These are phyloP conservation scores for Paraconiothyrium sp. DNA, from an alignment of 2,329 filamentous ascomycete genomes.

Conservation along the genomic window DNA sequence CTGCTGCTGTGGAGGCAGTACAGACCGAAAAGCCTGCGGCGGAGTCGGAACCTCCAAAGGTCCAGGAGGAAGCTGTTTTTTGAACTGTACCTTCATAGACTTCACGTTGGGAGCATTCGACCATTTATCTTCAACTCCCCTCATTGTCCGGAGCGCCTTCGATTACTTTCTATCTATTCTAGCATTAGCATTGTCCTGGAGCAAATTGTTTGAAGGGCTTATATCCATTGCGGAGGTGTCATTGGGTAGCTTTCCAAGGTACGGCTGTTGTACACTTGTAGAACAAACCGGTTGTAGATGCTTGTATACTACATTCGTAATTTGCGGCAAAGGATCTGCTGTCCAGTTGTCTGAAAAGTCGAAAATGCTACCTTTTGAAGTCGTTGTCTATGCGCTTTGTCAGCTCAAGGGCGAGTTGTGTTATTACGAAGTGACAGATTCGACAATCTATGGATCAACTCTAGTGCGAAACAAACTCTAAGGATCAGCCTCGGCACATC, in stretches of 20 bases:
- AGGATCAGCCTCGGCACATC: no score
- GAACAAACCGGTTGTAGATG: not conserved
- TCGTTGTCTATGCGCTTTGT: no score
- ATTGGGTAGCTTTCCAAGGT: conserved; percentile 23
- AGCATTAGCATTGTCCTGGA: conserved; percentile 47
- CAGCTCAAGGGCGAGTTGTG: no score
- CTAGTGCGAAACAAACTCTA: no score
- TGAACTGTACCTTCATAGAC: not conserved
- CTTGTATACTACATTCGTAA: conserved; percentile 29
- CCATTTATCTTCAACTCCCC: conserved; percentile 3
- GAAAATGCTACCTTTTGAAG: not conserved
- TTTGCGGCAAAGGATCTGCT: not conserved
- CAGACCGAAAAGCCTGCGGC: conserved; percentile 10
- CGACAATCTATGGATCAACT: no score
- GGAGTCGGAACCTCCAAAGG: conserved; percentile 12
- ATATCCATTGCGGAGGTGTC: conserved; percentile 42
- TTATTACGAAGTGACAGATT: no score
- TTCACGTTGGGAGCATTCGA: not conserved
- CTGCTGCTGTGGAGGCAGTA: conserved; percentile 10
- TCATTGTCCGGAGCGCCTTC: conserved; percentile 10
- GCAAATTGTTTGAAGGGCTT: conserved; percentile 41
- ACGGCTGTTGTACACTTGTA: not conserved
- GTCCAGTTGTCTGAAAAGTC: not conserved
- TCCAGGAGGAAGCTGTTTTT: conserved; percentile 9
- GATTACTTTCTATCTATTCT: conserved; percentile 32